Base-by-base conservation (phyloP, 345 rosid species). In the Erodium maritimum region DNA sequence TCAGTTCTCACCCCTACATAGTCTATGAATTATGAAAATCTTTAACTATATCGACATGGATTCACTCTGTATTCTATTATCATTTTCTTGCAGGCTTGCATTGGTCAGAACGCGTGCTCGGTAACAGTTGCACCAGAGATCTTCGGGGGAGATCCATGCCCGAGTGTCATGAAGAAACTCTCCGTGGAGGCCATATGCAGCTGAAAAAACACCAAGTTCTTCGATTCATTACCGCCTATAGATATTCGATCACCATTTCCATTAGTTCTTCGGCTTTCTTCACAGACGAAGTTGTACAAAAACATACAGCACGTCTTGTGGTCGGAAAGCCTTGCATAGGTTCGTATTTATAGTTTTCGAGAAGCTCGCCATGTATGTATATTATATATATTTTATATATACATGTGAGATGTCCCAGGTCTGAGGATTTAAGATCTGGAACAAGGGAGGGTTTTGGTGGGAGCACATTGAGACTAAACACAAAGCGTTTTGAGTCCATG, bases 111-210 rank as follows among this genome's bases (percentile, higher is more conserved):
- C 61, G 75, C 79, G 68, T 93, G 97, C 80, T 76, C 97, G 0
- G 91, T 93, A 45, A 88, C 97, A 0, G 97, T 93, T 21, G 95
- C 99, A 51, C 99, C 97, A 0, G 94, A 65, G 59, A 89, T 93
- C 80, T 93, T 93, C 34, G 97, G 97, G 8, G 99, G 97, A 60
- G 99, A 93, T 70, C 99, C 99, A 0, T 93, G 99, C 66, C 95
- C 88, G 0, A 75, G 56, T 33, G 78, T 90, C 66, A 90, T 85
- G 99, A 93, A 93, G 82, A 88, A 90, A 57, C 90, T 93, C 17
- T 84, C 96, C 0, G 97, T 87, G 22, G 99, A 93, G 78, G 95
- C 79, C n/a, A 54, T 93, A 61, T 93, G 99, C 67, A 74, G 84
- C 72, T 93, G 70, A 81, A 61, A 56, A n/a, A n/a, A 63, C 66